Evolutionary conservation across 106 monocot species (phyloP).

Genomic region (Triglochin maritima): DNA sequence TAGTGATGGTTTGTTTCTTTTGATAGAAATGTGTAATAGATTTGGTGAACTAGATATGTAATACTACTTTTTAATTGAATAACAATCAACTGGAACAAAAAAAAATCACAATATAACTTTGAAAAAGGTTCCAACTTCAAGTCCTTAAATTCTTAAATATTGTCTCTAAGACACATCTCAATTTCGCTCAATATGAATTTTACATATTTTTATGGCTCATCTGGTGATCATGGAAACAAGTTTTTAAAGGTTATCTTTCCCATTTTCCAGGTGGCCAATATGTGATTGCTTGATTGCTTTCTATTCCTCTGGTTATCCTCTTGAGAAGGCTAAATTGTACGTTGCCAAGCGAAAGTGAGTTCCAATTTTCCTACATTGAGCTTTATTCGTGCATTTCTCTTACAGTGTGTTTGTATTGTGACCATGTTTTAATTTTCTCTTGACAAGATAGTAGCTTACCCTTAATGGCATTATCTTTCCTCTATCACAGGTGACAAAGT

Average conservation of each 20-base stretch:
- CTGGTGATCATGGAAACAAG: neutral
- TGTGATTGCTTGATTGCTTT: constrained; percentile 99
- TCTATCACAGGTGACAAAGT: too few relatives aligned
- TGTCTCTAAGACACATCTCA: neutral
- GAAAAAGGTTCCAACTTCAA: neutral
- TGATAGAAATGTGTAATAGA: too few relatives aligned
- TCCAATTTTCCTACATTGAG: neutral
- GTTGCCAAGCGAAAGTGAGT: constrained; percentile 73
- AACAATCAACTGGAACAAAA: neutral
- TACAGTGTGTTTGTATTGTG: neutral
- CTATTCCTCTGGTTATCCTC: constrained; percentile 90
- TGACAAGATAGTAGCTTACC: neutral
- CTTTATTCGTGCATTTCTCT: neutral
- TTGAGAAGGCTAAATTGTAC: constrained; percentile 74
- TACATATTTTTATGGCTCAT: neutral
- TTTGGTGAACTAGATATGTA: too few relatives aligned
- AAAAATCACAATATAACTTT: neutral
- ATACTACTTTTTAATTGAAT: too few relatives aligned
- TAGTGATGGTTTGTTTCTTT: too few relatives aligned
- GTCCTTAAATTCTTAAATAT: too few relatives aligned
- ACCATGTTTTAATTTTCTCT: neutral
- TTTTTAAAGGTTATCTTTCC: neutral
- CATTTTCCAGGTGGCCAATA: constrained; percentile 82
- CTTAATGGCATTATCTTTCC: neutral
- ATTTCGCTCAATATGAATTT: neutral